These are phyloP conservation scores for Zanthoxylum bungeanum DNA, from an alignment of 345 rosid species.

Conservation along the genomic window DNA sequence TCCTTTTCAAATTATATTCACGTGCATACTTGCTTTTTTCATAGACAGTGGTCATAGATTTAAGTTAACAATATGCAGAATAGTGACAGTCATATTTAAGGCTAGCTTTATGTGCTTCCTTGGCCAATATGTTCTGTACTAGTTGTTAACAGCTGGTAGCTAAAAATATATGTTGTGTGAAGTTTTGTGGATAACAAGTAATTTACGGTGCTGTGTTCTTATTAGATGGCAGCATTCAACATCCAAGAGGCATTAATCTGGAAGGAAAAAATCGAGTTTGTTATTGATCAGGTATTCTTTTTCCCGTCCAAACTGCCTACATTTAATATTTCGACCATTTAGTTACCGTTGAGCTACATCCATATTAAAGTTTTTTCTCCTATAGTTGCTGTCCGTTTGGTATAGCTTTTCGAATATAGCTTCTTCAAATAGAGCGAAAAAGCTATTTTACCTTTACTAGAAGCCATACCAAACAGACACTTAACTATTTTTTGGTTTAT, in stretches of 20 bases:
- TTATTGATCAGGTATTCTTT: slow-evolving; percentile 84
- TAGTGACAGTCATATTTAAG: background rate
- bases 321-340: too few species aligned
- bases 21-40: background rate
- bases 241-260: slow-evolving; percentile 89
- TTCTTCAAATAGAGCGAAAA: too few species aligned
- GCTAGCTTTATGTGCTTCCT: slow-evolving; percentile 1
- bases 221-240: slow-evolving; percentile 99
- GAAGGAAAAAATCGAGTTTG: slow-evolving; percentile 90
- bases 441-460: too few species aligned
- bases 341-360: too few species aligned
- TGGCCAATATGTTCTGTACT: background rate
- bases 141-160: background rate
- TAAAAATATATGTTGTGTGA: slow-evolving; percentile 8
- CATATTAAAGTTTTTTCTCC: too few species aligned
- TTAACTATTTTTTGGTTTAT: too few species aligned
- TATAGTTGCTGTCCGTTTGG: too few species aligned
- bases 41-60: too few species aligned
- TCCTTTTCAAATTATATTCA: background rate
- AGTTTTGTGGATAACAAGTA: slow-evolving; percentile 7
- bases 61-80: slow-evolving; percentile 5
- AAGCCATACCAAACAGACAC: too few species aligned
- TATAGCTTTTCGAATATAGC: too few species aligned
- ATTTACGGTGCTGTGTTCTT: slow-evolving; percentile 27
- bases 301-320: background rate